A percentile compares a stretch with the other conserved stretches of the same genome.
Conservation (phyloP, 2,329 filamentous ascomycete species). For the Thelonectria blattea region DNA sequence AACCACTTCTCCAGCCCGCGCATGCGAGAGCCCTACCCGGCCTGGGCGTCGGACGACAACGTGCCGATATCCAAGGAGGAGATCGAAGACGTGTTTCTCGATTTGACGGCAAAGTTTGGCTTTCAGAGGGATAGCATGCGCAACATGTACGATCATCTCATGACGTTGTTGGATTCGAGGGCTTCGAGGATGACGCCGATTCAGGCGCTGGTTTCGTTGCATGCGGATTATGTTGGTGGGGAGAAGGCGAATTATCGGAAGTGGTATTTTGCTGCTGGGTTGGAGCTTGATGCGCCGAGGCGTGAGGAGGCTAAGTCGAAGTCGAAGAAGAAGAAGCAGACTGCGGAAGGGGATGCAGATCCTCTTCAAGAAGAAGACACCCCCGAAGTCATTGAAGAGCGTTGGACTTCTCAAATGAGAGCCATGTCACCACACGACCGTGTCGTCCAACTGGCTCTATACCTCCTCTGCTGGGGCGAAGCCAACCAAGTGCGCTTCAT, state of each 20-base stretch:
- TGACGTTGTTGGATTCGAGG: slow-evolving; percentile 93
- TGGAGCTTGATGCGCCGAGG: slow-evolving; percentile 93
- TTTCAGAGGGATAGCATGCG: slow-evolving; percentile 99
- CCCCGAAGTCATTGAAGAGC: slow-evolving; percentile 93
- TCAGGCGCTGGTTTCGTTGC: slow-evolving; percentile 90
- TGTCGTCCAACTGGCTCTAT: slow-evolving; percentile 89
- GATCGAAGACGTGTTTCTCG: slow-evolving; percentile 96
- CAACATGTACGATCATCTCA: slow-evolving; percentile 99
- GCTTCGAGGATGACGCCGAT: slow-evolving; percentile 99
- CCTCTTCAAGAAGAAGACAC: slow-evolving; percentile 93
- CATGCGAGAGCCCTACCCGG: slow-evolving; percentile 94
- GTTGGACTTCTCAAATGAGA: slow-evolving; percentile 99
- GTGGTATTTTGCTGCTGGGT: slow-evolving; percentile 98
- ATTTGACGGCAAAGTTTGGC: slow-evolving; percentile 93
- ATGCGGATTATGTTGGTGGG: slow-evolving; percentile 97
- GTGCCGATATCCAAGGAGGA: slow-evolving; percentile 98
- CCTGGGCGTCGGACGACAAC: slow-evolving; percentile 96
- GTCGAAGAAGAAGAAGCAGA: slow-evolving; percentile 76
- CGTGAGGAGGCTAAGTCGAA: slow-evolving; percentile 74
- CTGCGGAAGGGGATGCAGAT: slow-evolving; percentile 74
- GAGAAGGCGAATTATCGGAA: slow-evolving; percentile 98
- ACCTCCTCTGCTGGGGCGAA: slow-evolving; percentile 95
- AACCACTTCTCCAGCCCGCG: slow-evolving; percentile 89
- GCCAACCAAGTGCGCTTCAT: slow-evolving; percentile 98
- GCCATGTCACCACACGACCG: slow-evolving; percentile 99